A percentile compares a stretch with the other conserved stretches of the same genome.
phyloP scores from a whole-genome alignment of 2,329 filamentous ascomycete species.

The Orbilia ellipsospora region DNA sequence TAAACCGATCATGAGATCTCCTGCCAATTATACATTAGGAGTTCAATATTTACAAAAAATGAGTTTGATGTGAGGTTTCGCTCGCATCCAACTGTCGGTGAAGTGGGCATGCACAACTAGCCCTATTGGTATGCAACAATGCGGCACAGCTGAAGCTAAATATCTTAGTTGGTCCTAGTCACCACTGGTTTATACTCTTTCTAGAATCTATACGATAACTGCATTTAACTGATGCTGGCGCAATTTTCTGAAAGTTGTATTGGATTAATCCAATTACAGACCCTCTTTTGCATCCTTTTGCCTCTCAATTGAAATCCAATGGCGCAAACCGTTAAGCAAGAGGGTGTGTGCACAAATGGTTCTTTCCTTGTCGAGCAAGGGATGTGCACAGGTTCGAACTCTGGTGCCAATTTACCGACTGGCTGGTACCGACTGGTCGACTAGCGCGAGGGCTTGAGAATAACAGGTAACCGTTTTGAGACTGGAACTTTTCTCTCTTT shows the following conservation, averaged over 20 bases:
- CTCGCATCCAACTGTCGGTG: constrained; percentile 51
- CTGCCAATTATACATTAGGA: constrained; percentile 1
- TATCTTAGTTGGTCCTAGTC: constrained; percentile 5
- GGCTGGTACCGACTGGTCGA: constrained; percentile 40
- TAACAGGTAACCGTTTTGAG: constrained; percentile 55
- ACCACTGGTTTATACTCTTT: constrained; percentile 23
- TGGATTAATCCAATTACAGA: background rate
- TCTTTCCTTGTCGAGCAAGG: constrained; percentile 18
- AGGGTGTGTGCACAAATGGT: constrained; percentile 1
- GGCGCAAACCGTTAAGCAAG: constrained; percentile 4
- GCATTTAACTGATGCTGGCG: background rate
- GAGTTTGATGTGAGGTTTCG: constrained; percentile 51
- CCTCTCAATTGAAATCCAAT: constrained; percentile 14
- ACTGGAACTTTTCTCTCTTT: constrained; percentile 14
- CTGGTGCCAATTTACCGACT: constrained; percentile 53
- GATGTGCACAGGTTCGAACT: constrained; percentile 25
- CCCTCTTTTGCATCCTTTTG: background rate
- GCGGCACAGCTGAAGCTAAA: constrained; percentile 47
- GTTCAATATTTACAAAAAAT: constrained; percentile 20
- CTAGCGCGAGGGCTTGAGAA: constrained; percentile 48
- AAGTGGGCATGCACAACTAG: constrained; percentile 34
- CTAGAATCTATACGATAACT: constrained; percentile 26
- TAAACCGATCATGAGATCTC: constrained; percentile 25
- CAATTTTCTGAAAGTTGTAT: constrained; percentile 1
- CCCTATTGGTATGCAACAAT: constrained; percentile 46